Base-by-base conservation (phyloP, 2,329 filamentous ascomycete genomes). In the Cladosporium sp. region DNA sequence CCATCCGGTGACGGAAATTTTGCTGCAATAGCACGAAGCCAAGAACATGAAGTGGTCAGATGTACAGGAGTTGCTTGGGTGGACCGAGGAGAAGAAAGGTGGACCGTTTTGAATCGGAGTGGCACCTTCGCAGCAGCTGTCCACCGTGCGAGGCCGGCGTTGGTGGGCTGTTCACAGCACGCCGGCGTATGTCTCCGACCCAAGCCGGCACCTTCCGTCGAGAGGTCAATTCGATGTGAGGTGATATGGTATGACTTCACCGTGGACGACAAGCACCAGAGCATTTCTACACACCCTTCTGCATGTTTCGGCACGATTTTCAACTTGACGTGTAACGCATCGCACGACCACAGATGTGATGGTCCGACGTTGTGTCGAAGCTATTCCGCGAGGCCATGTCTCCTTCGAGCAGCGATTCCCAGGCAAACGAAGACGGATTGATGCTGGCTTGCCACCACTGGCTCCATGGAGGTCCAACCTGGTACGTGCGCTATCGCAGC, bases 371-470 rank as follows among this genome's bases (percentile, higher is more conserved):
- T 49, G 31, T 43, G 48, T 50, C 18, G 41, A 43, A 43, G 48
- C 43, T 19, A 46, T 52, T 18, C 34, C 49, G 18, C 33, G 42
- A 35, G 49, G 64, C 33, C 58, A 58, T 46, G 62, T 63, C 51
- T 54, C 44, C 14, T 51, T 52, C 41, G 54, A 58, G 45, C 56
- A 55, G 13, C 61, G 64, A 43, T 66, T 66, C 46, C 61, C 63
- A 49, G 60, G 57, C 33, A 56, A 54, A 9, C 44, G 52, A 41
- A 37, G 51, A 11, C 59, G 58, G 13, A 32, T 49, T 46, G 62
- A 66, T 19, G 49, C 41, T 11, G 34, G 35, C 34, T 40, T 52
- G 43, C 49, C 49, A 32, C 49, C 42, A 22, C 22, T 45, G 11
- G 49, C 49, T 19, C 42, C 49, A 2, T 52, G 49, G 49, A 37